Conservation (phyloP, 257 asterid genomes). For the Agastache rugosa region DNA sequence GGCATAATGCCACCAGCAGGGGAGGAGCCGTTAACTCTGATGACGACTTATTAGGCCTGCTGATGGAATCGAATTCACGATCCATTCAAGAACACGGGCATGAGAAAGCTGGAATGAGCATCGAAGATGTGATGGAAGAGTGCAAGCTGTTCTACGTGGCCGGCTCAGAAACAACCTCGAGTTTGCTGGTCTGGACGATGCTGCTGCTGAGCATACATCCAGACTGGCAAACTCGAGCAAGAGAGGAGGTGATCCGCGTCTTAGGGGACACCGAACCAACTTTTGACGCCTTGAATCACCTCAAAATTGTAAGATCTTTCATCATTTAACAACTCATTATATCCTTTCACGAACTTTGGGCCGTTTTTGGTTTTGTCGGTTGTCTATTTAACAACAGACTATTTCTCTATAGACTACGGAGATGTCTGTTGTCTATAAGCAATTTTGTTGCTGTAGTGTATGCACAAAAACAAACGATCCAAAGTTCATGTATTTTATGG, state of each 20-base stretch:
- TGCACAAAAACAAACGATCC: too few species aligned
- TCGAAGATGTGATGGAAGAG: constrained; percentile 46
- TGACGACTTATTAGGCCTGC: constrained; percentile 40
- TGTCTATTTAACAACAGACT: too few species aligned
- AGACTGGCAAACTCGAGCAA: constrained; percentile 50
- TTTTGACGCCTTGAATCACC: constrained; percentile 38
- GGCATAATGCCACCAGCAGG: constrained; percentile 25
- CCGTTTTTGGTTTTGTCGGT: too few species aligned
- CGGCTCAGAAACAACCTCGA: constrained; percentile 42
- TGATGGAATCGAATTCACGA: constrained; percentile 39
- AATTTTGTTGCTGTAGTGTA: too few species aligned
- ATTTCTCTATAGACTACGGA: too few species aligned
- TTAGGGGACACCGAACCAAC: constrained; percentile 35
- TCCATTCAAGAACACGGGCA: constrained; percentile 33
- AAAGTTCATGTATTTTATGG: too few species aligned
- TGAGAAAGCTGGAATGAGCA: constrained; percentile 40
- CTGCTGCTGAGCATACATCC: constrained; percentile 37
- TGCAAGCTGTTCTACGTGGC: constrained; percentile 47
- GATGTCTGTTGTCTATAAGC: too few species aligned
- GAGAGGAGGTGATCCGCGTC: constrained; percentile 40
- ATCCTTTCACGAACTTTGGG: too few species aligned
- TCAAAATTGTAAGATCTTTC: constrained; percentile 42
- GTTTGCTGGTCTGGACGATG: constrained; percentile 47
- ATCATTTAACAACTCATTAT: neutral
- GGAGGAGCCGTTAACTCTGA: constrained; percentile 24